Evolutionary conservation across 352 stramenopile species (phyloP), one percentile per base, ranked within the genome.

Genomic region (Pythium aristosporum): DNA sequence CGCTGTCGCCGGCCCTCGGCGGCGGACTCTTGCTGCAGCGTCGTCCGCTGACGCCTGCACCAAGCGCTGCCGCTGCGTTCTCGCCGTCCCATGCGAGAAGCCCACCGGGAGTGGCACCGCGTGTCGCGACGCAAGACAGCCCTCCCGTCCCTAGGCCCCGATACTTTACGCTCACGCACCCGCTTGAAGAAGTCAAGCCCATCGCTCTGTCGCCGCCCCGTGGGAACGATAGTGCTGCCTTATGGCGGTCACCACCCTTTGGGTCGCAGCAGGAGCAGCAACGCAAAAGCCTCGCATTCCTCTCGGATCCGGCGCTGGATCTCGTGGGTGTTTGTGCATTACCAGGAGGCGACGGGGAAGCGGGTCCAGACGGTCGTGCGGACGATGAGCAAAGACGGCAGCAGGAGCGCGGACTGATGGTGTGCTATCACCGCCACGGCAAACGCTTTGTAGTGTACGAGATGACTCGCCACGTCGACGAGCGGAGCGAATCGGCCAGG

Each of bases 111-210:
- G 10, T 36, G 4, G 21, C 51, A 44, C 46, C 44, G 23, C 30
- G 41, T 25, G 21, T 18, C 25, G 28, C 46, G n/a, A 32, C n/a
- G 10, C 3, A 18, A 16, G 16, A 55, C 43, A 18, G 36, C 39
- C 5, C 11, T 36, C 2, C 9, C 20, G 36, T 66, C 9, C 41
- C 62, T 1, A 79, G 72, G 32, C 83, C 85, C 10, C 71, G 79
- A 13, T 89, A 87, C 57, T 94, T 94, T 61, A 91, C 83, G 30
- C 73, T 94, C 3, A 54, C 73, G 34, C 80, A 90, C 51, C 85
- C 85, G 28, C 74, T 94, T 20, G 82, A 91, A 37, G 85, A 94
- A 55, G 76, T 92, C 36, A 90, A 88, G 57, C 85, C 85, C 3
- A 69, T 91, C 21, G 79, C 80, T 5, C 0, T 77, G 57, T n/a